A percentile compares a stretch with the other conserved stretches of the same genome.
phyloP scores from a whole-genome alignment of 2,329 filamentous ascomycete genomes.

The Penicillium oxalicum region DNA sequence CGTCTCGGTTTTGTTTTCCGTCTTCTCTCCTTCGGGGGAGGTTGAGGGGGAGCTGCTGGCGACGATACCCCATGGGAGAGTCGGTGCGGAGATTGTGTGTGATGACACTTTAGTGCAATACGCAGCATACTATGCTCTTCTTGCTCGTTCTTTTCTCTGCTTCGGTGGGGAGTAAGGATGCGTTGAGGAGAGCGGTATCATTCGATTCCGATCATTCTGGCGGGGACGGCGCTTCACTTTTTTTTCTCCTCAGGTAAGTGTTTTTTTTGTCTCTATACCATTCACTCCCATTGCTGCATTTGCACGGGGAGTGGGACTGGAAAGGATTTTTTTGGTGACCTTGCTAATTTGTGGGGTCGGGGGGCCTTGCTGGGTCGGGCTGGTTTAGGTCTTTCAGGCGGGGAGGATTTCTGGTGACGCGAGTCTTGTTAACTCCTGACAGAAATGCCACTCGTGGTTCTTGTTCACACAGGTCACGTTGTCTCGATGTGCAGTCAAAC shows the following conservation, averaged over 20 bases:
- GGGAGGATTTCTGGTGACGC: too few species aligned
- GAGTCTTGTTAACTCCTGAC: too few species aligned
- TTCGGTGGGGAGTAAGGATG: neutral
- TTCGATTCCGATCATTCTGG: constrained; percentile 93
- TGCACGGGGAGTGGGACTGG: constrained; percentile 12
- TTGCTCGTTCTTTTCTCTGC: constrained; percentile 20
- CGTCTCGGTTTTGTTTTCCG: constrained; percentile 22
- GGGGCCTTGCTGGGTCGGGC: constrained; percentile 8
- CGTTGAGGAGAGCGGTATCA: constrained; percentile 49
- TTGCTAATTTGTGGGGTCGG: constrained; percentile 33
- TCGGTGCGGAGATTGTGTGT: constrained; percentile 90
- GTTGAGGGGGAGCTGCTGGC: neutral
- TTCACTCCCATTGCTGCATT: constrained; percentile 3
- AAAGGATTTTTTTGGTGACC: constrained; percentile 25
- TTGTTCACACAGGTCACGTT: too few species aligned
- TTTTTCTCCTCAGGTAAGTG: constrained; percentile 47
- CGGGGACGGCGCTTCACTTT: constrained; percentile 66
- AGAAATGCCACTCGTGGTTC: too few species aligned
- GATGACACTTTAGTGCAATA: constrained; percentile 91
- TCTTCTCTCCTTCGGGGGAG: neutral
- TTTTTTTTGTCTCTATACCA: constrained; percentile 3
- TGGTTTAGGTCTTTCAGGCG: neutral
- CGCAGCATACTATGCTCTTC: constrained; percentile 62
- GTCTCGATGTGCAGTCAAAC: too few species aligned
- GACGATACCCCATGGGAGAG: constrained; percentile 68